phyloP scores from a whole-genome alignment of 2,329 filamentous ascomycete genomes.

The Xylariaceae sp. region DNA sequence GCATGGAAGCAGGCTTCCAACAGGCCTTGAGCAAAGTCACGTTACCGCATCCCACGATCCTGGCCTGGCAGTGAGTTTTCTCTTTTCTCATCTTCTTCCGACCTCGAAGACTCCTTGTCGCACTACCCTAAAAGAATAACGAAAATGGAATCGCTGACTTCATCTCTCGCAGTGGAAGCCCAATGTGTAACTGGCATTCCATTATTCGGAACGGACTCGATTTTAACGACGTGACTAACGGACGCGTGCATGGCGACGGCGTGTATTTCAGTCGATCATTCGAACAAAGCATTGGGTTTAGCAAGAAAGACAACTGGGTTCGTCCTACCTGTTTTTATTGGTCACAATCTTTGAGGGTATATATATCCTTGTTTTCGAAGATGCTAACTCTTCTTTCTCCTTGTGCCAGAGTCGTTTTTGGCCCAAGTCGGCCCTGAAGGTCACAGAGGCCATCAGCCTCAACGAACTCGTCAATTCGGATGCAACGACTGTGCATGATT shows the following conservation, averaged over 20 bases:
- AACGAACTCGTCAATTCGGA: slow-evolving; percentile 84
- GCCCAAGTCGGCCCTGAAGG: slow-evolving; percentile 60
- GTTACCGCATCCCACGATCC: slow-evolving; percentile 52
- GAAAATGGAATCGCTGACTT: neutral
- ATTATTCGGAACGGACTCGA: slow-evolving; percentile 80
- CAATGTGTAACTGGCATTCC: slow-evolving; percentile 76
- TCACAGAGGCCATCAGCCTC: slow-evolving; percentile 60
- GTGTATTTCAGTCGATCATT: slow-evolving; percentile 70
- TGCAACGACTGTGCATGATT: slow-evolving; percentile 36
- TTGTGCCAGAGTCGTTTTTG: slow-evolving; percentile 39
- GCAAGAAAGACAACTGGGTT: slow-evolving; percentile 14
- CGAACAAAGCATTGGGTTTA: slow-evolving; percentile 48
- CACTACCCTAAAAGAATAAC: neutral
- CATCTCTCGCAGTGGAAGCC: slow-evolving; percentile 50
- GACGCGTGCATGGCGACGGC: slow-evolving; percentile 70
- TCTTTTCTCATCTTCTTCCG: too few species aligned
- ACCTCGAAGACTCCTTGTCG: neutral
- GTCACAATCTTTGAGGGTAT: neutral
- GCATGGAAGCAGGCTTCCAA: slow-evolving; percentile 75
- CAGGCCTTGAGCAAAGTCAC: slow-evolving; percentile 50
- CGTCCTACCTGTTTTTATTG: neutral
- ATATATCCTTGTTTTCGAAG: neutral
- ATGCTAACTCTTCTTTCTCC: neutral
- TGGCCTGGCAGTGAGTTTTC: slow-evolving; percentile 64
- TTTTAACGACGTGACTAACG: slow-evolving; percentile 57